Percentiles rank a stretch among this genome's conserved stretches.
Conservation (phyloP, 1,284 basidiomycete genomes). For the Ustilago cynodontis region DNA sequence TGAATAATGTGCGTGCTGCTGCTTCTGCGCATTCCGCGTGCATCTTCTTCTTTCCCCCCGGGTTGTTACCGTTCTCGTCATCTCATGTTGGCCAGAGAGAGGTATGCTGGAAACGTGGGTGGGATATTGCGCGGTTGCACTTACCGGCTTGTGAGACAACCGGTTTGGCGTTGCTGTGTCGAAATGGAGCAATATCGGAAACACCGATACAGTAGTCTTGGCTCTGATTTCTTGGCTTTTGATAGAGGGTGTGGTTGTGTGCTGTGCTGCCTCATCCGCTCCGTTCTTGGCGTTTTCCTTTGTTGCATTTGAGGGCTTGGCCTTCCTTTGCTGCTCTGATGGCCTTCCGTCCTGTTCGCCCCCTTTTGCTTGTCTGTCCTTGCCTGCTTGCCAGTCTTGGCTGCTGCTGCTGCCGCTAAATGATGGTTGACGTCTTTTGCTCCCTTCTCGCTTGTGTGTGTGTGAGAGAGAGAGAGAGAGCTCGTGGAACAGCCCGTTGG, state of each 20-base stretch:
- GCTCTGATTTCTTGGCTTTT: conserved; percentile 10
- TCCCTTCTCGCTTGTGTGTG: background rate
- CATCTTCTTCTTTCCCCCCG: no score
- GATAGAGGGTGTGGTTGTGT: background rate
- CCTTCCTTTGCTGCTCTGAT: conserved; percentile 1
- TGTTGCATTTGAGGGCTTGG: conserved; percentile 1
- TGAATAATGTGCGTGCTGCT: background rate
- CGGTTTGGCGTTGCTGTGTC: background rate
- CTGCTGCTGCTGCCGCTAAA: no score
- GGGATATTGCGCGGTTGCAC: no score
- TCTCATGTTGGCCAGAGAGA: background rate
- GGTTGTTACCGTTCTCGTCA: background rate
- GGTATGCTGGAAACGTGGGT: no score
- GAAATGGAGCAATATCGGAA: background rate
- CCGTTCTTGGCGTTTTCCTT: conserved; percentile 3
- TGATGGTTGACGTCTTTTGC: background rate
- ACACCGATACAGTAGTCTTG: conserved; percentile 6
- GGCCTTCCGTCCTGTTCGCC: background rate
- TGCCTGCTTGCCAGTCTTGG: background rate
- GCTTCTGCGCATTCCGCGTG: background rate
- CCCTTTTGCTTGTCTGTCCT: background rate
- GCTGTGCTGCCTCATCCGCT: conserved; percentile 1
- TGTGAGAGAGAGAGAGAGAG: no score
- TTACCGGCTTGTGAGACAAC: no score
- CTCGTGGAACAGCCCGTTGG: conserved; percentile 1